These are phyloP conservation scores for Hymenoscyphus fructigenus DNA, from an alignment of 2,329 filamentous ascomycete genomes.

Conservation along the genomic window DNA sequence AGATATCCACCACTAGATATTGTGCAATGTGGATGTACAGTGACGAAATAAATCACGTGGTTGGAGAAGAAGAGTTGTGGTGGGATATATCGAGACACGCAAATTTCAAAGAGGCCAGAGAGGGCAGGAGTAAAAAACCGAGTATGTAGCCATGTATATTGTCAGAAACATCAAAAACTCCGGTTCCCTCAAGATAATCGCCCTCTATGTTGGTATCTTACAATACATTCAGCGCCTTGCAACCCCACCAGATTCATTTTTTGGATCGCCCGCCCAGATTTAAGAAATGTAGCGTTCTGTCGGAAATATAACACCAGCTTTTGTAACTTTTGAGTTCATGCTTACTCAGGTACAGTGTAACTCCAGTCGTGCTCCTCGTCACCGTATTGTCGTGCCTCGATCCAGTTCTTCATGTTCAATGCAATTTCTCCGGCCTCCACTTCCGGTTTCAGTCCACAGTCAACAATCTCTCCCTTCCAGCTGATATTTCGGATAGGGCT, in stretches of 20 bases:
- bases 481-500: conserved; percentile 85
- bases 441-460: conserved; percentile 76
- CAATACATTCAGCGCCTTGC: neutral
- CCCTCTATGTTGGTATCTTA: neutral
- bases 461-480: conserved; percentile 79
- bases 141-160: neutral
- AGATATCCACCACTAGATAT: too few species aligned
- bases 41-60: too few species aligned
- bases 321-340: neutral
- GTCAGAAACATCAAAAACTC: neutral
- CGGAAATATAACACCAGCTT: neutral
- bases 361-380: conserved; percentile 93
- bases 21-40: too few species aligned
- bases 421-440: conserved; percentile 89
- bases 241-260: neutral
- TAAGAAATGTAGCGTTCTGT: neutral
- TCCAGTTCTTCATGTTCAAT: conserved; percentile 90
- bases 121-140: neutral
- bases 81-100: neutral
- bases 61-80: too few species aligned
- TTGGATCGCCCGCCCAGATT: neutral
- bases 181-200: neutral
- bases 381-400: conserved; percentile 92
- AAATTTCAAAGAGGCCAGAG: neutral
- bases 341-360: conserved; percentile 43